Evolutionary conservation across 2,329 filamentous ascomycete species (phyloP).

Genomic region (Colletotrichum orbiculare): DNA sequence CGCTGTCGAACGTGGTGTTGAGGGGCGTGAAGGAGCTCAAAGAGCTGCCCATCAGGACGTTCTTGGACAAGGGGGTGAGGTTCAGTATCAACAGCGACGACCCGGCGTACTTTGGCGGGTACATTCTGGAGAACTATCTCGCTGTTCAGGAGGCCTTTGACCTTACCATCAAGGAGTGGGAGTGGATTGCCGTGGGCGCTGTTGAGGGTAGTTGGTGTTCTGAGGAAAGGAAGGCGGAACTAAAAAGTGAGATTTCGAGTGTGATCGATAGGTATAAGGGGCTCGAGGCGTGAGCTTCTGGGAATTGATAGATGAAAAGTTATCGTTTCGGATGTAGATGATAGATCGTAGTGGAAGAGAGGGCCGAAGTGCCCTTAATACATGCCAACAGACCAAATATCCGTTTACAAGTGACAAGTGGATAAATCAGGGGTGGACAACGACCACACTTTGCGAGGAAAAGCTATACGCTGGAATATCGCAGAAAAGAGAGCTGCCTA

Average conservation of each 20-base stretch:
- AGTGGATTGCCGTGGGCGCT: slow-evolving; percentile 67
- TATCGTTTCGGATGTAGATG: background rate
- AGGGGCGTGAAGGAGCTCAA: slow-evolving; percentile 37
- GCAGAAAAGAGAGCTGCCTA: no score
- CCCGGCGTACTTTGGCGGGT: slow-evolving; percentile 80
- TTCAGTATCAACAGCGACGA: slow-evolving; percentile 83
- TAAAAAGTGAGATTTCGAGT: slow-evolving; percentile 60
- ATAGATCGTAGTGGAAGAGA: background rate
- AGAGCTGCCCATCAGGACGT: slow-evolving; percentile 67
- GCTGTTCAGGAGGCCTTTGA: slow-evolving; percentile 79
- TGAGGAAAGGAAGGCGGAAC: slow-evolving; percentile 68
- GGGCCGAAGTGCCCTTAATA: no score
- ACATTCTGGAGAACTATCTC: slow-evolving; percentile 80
- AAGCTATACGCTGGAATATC: no score
- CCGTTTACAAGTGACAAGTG: no score
- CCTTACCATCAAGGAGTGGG: slow-evolving; percentile 74
- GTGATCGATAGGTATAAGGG: slow-evolving; percentile 23
- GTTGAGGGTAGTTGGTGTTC: slow-evolving; percentile 75
- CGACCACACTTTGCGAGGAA: no score
- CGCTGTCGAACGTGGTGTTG: slow-evolving; percentile 47
- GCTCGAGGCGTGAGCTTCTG: background rate
- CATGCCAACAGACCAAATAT: no score
- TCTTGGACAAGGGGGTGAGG: slow-evolving; percentile 71
- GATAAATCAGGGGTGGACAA: no score
- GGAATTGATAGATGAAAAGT: background rate